These are phyloP conservation scores for Aspergillus aculeatus DNA, from an alignment of 2,329 filamentous ascomycete species.

Conservation along the genomic window DNA sequence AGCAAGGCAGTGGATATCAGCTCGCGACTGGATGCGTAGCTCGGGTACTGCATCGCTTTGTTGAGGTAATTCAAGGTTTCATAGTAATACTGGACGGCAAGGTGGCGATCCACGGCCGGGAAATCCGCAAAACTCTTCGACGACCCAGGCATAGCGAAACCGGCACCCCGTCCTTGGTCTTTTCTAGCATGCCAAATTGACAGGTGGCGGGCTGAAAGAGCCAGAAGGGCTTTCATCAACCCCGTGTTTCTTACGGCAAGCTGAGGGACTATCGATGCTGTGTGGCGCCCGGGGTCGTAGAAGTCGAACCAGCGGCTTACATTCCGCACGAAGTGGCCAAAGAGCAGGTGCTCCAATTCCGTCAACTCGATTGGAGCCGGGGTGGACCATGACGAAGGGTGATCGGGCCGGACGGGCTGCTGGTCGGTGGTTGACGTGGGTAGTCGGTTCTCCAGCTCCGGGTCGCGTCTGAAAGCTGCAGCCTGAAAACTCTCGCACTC, in stretches of 20 bases:
- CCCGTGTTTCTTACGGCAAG: slow-evolving; percentile 54
- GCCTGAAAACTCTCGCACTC: slow-evolving; percentile 23
- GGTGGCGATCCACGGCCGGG: slow-evolving; percentile 34
- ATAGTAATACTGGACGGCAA: slow-evolving; percentile 58
- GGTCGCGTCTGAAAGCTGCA: slow-evolving; percentile 16
- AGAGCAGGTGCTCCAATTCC: slow-evolving; percentile 11
- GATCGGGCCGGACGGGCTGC: slow-evolving; percentile 9
- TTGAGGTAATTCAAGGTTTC: slow-evolving; percentile 63
- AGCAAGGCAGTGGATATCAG: slow-evolving; percentile 60
- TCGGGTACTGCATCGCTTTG: slow-evolving; percentile 57
- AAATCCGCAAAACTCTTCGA: background rate
- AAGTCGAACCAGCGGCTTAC: slow-evolving; percentile 44
- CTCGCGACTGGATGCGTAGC: slow-evolving; percentile 58
- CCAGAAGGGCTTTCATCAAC: slow-evolving; percentile 58
- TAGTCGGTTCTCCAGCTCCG: slow-evolving; percentile 19
- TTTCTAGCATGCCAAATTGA: slow-evolving; percentile 33
- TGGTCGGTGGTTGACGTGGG: slow-evolving; percentile 23
- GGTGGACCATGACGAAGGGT: slow-evolving; percentile 16
- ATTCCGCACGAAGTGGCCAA: slow-evolving; percentile 17
- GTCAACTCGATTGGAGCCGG: slow-evolving; percentile 12
- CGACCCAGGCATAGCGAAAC: background rate
- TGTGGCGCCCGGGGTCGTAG: slow-evolving; percentile 44
- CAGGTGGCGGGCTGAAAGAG: slow-evolving; percentile 55
- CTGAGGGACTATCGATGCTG: slow-evolving; percentile 38
- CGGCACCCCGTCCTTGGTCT: background rate